Conservation (phyloP, 1,284 basidiomycete species). For the Moesziomyces aphidis region DNA sequence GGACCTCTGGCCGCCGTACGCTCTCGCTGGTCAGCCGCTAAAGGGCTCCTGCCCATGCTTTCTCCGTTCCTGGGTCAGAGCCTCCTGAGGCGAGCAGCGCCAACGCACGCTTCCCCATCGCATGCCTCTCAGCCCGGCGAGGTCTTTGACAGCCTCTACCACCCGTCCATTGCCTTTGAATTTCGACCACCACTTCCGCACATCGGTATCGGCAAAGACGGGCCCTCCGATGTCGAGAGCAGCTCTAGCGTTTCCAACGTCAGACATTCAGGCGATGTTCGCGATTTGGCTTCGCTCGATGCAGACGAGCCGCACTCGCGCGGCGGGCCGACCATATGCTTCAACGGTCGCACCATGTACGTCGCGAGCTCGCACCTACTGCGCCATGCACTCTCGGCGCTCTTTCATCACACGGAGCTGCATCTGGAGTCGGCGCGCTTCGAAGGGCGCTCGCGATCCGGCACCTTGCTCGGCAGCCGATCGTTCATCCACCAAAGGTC, state of each 20-base stretch:
- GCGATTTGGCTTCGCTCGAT: conserved; percentile 5
- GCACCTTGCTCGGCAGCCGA: conserved; percentile 41
- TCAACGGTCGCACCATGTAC: conserved; percentile 60
- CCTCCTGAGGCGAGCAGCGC: conserved; percentile 18
- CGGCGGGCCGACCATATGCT: conserved; percentile 48
- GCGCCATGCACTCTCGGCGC: conserved; percentile 51
- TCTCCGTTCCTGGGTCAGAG: conserved; percentile 43
- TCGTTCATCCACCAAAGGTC: conserved; percentile 15
- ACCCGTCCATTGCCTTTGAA: conserved; percentile 53
- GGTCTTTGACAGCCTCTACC: conserved; percentile 48
- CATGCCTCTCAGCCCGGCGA: not conserved
- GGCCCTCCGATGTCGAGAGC: not conserved
- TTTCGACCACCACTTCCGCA: conserved; percentile 46
- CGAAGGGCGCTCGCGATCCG: conserved; percentile 38
- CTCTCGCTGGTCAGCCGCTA: conserved; percentile 11
- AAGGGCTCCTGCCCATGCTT: conserved; percentile 18
- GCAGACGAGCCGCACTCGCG: conserved; percentile 18
- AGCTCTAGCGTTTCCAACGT: not conserved
- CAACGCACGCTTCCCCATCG: conserved; percentile 5
- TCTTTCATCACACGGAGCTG: conserved; percentile 54
- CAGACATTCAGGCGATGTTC: not conserved
- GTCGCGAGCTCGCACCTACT: conserved; percentile 56
- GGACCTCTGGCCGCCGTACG: not conserved
- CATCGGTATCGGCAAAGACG: conserved; percentile 26
- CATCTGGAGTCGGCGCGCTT: conserved; percentile 50